Evolutionary conservation across 768 basidiomycete species (phyloP), one percentile per base, ranked within the genome.

Genomic region (Nidularia sp.): DNA sequence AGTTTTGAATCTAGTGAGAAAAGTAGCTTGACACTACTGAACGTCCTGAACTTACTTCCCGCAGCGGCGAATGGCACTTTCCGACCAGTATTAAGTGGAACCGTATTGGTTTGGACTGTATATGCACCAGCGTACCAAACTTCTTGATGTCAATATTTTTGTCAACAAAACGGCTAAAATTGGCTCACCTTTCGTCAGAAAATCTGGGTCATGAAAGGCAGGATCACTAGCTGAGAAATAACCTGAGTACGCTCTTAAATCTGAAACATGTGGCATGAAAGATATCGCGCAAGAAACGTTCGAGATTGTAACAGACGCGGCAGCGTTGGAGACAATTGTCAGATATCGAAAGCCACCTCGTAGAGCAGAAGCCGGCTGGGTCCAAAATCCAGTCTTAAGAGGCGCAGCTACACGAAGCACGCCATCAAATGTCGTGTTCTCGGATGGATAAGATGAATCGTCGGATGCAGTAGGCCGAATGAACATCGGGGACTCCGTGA

Each of bases 61-160:
- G 70, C 68, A 10, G 74, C 61, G 0, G 73, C 69, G 52, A 78
- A 72, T 0, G 79, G 80, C 0, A 79, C 73, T 51, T 72, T 63
- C 15, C 81, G 64, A 0, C 80, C 82, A 0, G 78, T 81, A 53
- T 81, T 56, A 6, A 81, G 50, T 0, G 80, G 65, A 0, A 81
- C 76, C 0, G 77, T 81, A 53, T 80, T 79, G 2, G 80, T 81
- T 56, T 83, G 81, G 2, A 83, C 79, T 0, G 82, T 84, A 57
- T 84, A 84, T 2, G 80, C 81, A 4, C 81, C 82, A 0, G 80
- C 73, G 59, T 81, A 83, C 81, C 82, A 83, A 2, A 81, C 75
- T 77, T 43, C 2, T 46, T 42, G 4, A 33, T 13, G 8, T 45
- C n/a, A 52, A 31, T 32, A 4, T 48, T 22, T 50, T 35, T 22